Evolutionary conservation across 202 grass and related monocot species (phyloP).

Genomic region (Schoenoplectus triqueter): DNA sequence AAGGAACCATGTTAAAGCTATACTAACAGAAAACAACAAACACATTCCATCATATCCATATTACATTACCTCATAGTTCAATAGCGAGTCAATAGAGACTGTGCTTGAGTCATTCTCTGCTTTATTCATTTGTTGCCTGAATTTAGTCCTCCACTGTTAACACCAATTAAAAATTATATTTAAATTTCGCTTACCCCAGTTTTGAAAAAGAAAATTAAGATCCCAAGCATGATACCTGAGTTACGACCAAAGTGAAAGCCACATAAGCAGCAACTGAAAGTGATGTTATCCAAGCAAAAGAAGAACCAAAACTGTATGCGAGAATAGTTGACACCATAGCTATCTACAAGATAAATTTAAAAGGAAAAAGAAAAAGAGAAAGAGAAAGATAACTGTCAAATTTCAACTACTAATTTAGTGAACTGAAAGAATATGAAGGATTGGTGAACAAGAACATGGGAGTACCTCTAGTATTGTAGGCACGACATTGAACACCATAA

Average conservation of each 20-base stretch:
- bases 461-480: constrained; percentile 94
- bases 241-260: constrained; percentile 93
- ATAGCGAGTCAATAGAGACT: constrained; percentile 82
- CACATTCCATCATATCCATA: neutral
- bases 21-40: constrained; percentile 8
- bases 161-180: constrained; percentile 36
- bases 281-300: constrained; percentile 99
- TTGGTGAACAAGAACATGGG: constrained; percentile 22
- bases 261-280: constrained; percentile 89
- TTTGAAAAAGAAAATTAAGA: constrained; percentile 18
- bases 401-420: constrained; percentile 23
- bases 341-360: constrained; percentile 60
- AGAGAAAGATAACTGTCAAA: constrained; percentile 8
- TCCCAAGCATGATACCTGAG: constrained; percentile 59
- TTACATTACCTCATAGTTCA: constrained; percentile 91
- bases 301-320: constrained; percentile 89
- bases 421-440: constrained; percentile 11
- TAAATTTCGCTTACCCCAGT: constrained; percentile 28
- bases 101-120: constrained; percentile 98
- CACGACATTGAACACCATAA: constrained; percentile 96
- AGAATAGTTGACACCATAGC: constrained; percentile 96
- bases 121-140: constrained; percentile 93
- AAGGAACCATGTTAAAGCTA: constrained; percentile 4
- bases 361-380: constrained; percentile 11
- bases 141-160: constrained; percentile 91